Evolutionary conservation across 1,284 basidiomycete species (phyloP).

Genomic region (Naganishia albida): DNA sequence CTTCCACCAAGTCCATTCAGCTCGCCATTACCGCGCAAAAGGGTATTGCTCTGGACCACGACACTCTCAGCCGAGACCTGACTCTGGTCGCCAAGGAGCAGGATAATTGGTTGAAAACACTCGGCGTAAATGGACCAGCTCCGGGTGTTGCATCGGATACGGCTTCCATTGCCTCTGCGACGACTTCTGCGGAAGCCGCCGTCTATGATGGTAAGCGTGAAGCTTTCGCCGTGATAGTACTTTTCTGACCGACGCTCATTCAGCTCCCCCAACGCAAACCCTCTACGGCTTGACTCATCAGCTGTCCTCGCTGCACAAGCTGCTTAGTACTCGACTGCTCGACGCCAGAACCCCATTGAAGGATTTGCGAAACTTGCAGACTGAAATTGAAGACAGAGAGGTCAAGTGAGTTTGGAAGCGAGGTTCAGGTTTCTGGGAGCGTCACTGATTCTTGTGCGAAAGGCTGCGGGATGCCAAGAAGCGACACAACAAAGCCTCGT

Average conservation of each 20-base stretch:
- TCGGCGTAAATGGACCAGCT: background rate
- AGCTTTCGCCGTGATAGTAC: too few relatives aligned
- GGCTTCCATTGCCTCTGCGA: constrained; percentile 14
- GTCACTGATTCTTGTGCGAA: background rate
- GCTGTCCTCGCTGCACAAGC: constrained; percentile 31
- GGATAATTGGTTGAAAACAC: constrained; percentile 28
- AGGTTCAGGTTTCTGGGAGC: background rate
- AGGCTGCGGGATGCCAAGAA: constrained; percentile 16
- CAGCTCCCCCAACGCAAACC: constrained; percentile 31
- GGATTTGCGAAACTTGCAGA: constrained; percentile 31
- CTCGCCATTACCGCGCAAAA: constrained; percentile 32
- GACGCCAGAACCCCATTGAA: constrained; percentile 32
- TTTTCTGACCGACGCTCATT: background rate
- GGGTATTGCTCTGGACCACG: constrained; percentile 34
- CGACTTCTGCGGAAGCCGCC: constrained; percentile 9
- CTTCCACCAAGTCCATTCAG: constrained; percentile 29
- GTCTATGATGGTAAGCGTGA: constrained; percentile 1
- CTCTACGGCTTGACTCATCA: constrained; percentile 33
- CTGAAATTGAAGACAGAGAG: constrained; percentile 28
- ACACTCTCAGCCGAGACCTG: constrained; percentile 31
- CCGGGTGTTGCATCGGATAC: constrained; percentile 5
- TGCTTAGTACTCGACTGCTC: constrained; percentile 31
- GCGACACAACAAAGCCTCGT: constrained; percentile 16
- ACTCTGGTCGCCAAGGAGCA: constrained; percentile 28
- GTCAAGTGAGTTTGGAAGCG: constrained; percentile 4